Conservation (phyloP, 2,329 filamentous ascomycete genomes). For the Dothidotthia symphoricarpi region DNA sequence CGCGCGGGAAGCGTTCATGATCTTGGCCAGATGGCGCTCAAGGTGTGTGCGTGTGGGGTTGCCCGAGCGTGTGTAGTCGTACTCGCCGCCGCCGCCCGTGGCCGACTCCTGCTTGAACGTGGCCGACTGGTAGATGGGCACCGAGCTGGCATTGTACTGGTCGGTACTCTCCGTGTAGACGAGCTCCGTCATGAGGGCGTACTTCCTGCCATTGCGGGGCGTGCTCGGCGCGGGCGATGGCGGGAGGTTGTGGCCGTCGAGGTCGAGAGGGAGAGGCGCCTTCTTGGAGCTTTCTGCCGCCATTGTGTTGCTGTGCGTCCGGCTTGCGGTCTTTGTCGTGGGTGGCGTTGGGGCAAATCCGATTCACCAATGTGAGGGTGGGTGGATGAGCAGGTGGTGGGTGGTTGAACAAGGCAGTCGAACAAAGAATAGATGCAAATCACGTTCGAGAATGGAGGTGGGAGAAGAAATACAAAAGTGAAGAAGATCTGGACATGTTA, state of each 20-base stretch:
- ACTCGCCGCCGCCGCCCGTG: constrained; percentile 75
- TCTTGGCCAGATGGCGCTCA: constrained; percentile 95
- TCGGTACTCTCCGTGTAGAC: constrained; percentile 96
- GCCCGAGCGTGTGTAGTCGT: constrained; percentile 97
- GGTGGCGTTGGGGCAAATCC: constrained; percentile 20
- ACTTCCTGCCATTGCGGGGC: constrained; percentile 79
- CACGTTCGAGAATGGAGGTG: no score
- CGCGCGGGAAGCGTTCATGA: constrained; percentile 91
- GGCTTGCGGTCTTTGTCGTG: constrained; percentile 7
- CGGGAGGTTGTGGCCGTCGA: constrained; percentile 43
- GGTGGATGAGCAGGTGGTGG: not conserved
- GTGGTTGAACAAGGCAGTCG: constrained; percentile 5
- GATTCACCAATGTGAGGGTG: not conserved
- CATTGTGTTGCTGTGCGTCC: constrained; percentile 23
- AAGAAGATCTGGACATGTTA: constrained; percentile 21
- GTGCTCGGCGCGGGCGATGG: constrained; percentile 86
- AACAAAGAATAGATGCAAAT: no score
- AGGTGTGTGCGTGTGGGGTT: constrained; percentile 96
- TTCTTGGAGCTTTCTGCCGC: constrained; percentile 37
- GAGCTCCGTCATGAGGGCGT: constrained; percentile 91
- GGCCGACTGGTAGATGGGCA: constrained; percentile 95
- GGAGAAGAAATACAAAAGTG: constrained; percentile 12
- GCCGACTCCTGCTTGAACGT: constrained; percentile 94
- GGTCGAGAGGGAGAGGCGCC: constrained; percentile 37
- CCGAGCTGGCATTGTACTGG: constrained; percentile 94